Base-by-base conservation (phyloP, 495 filamentous ascomycete species). In the Podospora bellae-mahoneyi region DNA sequence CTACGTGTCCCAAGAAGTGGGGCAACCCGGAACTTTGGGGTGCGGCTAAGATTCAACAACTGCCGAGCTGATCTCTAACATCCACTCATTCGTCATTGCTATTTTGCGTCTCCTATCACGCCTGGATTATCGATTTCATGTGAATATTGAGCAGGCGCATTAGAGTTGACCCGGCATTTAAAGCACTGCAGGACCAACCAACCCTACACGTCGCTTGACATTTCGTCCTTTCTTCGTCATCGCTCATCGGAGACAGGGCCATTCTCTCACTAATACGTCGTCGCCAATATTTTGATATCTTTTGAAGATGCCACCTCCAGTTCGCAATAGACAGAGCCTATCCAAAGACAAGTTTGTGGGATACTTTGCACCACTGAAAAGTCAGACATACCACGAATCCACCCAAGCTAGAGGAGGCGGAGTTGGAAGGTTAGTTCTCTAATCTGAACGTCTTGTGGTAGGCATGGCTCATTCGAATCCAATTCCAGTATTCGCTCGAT, bases 331-430 rank as follows among this genome's bases (percentile, higher is more conserved):
- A 23, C 80, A 85, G 59, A 82, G 84, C 65, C 78, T 66, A 9
- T 71, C 85, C 6, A 90, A 89, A 76, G 89, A 91, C 27, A 84
- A 81, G 32, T 90, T 92, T 69, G 77, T 85, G 7, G 75, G 76
- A 28, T 78, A 86, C 30, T 90, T 92, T 68, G 79, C 80, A 2
- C 76, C 78, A 6, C 79, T 86, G 4, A 89, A 87, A 71, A 85
- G 84, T 15, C 88, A 90, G 74, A 81, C 77, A 28, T 92, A 91
- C 74, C 79, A 85, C 68, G 89, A 91, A 16, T 78, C 86, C 4
- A 30, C 64, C 19, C 56, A 48, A 16, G 18, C 71, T 2, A 7
- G 30, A 53, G 56, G 64, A 15, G 27, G 34, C 18, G 68, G 57
- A 48, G 61, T 18, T 48, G n/a, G 32, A n/a, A 44, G 32, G 55